Evolutionary conservation across 768 basidiomycete species (phyloP).

Genomic region (Lentinula aciculospora): DNA sequence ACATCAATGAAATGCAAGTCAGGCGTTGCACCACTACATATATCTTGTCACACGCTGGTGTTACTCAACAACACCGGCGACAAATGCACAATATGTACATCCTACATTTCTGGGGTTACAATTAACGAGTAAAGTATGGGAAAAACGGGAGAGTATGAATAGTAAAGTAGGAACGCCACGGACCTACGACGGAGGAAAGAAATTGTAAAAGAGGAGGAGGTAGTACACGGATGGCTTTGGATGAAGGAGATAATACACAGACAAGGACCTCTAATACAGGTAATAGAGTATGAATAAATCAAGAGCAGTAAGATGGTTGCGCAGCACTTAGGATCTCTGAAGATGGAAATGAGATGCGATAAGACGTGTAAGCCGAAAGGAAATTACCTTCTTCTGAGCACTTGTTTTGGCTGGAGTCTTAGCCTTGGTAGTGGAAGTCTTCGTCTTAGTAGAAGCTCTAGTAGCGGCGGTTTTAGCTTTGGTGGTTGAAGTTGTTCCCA

Average conservation of each 20-base stretch:
- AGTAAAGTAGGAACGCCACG: neutral
- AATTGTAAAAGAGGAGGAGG: neutral
- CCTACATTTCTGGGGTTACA: too few relatives aligned
- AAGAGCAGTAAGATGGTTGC: neutral
- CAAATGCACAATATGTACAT: neutral
- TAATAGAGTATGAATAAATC: constrained; percentile 3
- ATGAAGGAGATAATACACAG: neutral
- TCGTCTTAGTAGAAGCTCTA: constrained; percentile 15
- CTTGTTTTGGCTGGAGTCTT: constrained; percentile 20
- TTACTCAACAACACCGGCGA: neutral
- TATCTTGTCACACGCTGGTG: too few relatives aligned
- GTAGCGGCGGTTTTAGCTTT: constrained; percentile 27
- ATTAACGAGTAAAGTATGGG: neutral
- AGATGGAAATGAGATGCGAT: neutral
- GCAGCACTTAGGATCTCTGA: neutral
- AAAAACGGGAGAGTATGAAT: neutral
- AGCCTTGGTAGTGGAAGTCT: constrained; percentile 15
- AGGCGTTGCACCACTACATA: too few relatives aligned
- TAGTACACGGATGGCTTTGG: neutral
- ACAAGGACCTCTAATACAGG: neutral
- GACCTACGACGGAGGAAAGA: neutral
- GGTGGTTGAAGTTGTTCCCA: constrained; percentile 27
- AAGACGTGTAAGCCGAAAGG: neutral
- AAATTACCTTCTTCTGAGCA: constrained; percentile 27
- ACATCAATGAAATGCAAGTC: neutral